phyloP scores from a whole-genome alignment of 441 rosid genomes.

The Croton laevigatus region DNA sequence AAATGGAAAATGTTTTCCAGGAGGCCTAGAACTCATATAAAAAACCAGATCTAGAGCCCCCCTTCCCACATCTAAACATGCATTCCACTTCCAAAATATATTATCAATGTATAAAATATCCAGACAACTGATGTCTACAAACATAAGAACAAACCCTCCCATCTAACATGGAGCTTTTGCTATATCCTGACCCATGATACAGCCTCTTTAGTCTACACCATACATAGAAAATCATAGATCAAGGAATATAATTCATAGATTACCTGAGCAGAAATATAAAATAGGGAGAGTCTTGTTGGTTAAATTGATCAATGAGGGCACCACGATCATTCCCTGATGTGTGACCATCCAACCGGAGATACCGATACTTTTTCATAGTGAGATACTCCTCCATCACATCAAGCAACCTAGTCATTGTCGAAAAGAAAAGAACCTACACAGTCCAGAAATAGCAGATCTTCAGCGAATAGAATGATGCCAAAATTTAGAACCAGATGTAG shows the following conservation, averaged over 20 bases:
- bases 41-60: not conserved
- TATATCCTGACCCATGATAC: not conserved
- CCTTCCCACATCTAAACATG: not conserved
- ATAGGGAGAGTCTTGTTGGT: conserved; percentile 64
- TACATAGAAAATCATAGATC: not conserved
- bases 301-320: conserved; percentile 71
- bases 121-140: not conserved
- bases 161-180: conserved; percentile 4
- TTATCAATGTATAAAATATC: not conserved
- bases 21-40: not conserved
- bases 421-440: conserved; percentile 87
- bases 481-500: not conserved
- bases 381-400: conserved; percentile 98
- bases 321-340: conserved; percentile 95
- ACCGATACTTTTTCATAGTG: conserved; percentile 58
- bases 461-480: not conserved
- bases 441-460: conserved; percentile 15
- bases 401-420: conserved; percentile 97
- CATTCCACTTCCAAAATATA: not conserved
- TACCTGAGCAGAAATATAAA: conserved; percentile 94
- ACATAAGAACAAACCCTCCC: not conserved
- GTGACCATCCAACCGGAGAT: conserved; percentile 95
- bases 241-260: conserved; percentile 7
- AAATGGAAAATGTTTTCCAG: not conserved
- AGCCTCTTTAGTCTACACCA: not conserved